Conservation (phyloP, 805 yeast genomes). For the Candida sakaeoensis region DNA sequence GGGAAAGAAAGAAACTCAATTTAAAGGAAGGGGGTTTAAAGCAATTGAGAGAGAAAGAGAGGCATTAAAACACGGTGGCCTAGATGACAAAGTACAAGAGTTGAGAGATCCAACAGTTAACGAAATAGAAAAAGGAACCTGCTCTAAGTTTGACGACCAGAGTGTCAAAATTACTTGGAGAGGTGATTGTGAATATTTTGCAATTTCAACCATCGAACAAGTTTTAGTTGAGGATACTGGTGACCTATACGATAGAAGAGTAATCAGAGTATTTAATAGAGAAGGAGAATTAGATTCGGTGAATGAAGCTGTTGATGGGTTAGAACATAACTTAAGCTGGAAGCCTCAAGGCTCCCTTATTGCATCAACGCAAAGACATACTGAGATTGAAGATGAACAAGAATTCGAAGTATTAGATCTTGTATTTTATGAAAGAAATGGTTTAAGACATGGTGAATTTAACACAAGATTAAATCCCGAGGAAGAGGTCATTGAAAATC, state of each 20-base stretch:
- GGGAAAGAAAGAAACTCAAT: constrained; percentile 97
- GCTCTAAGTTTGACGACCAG: constrained; percentile 52
- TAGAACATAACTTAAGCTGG: constrained; percentile 77
- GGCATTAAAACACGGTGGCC: constrained; percentile 61
- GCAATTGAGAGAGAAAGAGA: constrained; percentile 63
- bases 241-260: constrained; percentile 54
- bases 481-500: constrained; percentile 39
- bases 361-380: constrained; percentile 71
- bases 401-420: constrained; percentile 48
- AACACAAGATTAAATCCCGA: constrained; percentile 56
- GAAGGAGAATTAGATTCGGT: constrained; percentile 77
- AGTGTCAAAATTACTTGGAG: constrained; percentile 75
- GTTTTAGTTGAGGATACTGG: constrained; percentile 37
- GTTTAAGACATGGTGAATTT: constrained; percentile 87
- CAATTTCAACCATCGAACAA: constrained; percentile 60
- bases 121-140: constrained; percentile 63
- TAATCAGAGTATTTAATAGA: constrained; percentile 75
- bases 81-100: constrained; percentile 57
- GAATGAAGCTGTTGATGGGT: constrained; percentile 83
- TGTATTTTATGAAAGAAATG: constrained; percentile 89
- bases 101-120: constrained; percentile 87
- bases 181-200: constrained; percentile 86
- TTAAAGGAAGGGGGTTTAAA: constrained; percentile 88
- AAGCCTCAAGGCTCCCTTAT: constrained; percentile 86
- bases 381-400: constrained; percentile 48